phyloP scores from a whole-genome alignment of 257 asterid genomes.

The Solanum chaucha region DNA sequence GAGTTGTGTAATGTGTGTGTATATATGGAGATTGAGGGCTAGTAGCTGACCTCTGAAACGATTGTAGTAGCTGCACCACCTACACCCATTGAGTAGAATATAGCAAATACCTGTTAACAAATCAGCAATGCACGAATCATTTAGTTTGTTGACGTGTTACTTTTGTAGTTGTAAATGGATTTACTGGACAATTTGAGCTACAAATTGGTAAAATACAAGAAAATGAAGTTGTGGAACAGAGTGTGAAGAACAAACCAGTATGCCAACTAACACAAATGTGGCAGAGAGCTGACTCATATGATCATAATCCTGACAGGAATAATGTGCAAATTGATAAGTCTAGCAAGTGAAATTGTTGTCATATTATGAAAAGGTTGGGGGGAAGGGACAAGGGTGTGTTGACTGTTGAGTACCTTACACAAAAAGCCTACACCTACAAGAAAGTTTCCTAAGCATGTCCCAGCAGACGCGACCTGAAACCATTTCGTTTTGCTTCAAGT shows the following conservation, averaged over 20 bases:
- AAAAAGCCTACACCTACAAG: constrained; percentile 13
- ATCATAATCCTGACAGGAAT: neutral
- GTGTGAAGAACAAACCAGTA: constrained; percentile 1
- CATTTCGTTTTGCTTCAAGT: neutral
- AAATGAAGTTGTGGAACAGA: neutral
- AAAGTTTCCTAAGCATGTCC: constrained; percentile 25
- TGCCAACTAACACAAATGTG: constrained; percentile 2
- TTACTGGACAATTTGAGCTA: neutral
- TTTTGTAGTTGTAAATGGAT: neutral
- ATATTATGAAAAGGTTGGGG: neutral
- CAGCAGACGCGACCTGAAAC: constrained; percentile 18
- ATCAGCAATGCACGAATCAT: neutral
- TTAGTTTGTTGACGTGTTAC: neutral
- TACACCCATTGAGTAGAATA: constrained; percentile 59
- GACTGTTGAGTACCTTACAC: constrained; percentile 11
- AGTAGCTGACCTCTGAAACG: constrained; percentile 58
- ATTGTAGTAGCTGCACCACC: constrained; percentile 58
- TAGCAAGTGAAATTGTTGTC: neutral
- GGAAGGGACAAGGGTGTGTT: neutral
- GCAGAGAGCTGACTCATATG: neutral
- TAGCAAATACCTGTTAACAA: constrained; percentile 8
- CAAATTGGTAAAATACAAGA: neutral
- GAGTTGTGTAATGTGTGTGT: neutral
- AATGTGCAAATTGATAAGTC: neutral
- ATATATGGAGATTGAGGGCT: neutral